Evolutionary conservation across 73 alveolate genomes (phyloP).

Genomic region (Tetrahymena elliotti): DNA sequence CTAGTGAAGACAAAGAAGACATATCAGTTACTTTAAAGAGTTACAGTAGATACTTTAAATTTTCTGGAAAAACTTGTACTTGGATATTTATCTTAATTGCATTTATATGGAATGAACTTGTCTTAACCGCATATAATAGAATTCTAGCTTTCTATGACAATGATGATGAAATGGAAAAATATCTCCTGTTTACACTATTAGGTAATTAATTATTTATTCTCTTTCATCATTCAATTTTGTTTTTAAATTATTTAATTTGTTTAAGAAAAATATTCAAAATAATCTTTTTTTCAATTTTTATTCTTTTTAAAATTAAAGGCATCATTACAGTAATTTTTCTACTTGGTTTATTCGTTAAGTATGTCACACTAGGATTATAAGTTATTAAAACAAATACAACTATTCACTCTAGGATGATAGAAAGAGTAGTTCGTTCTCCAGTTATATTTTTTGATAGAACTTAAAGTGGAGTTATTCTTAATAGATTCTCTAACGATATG

Average conservation of each 20-base stretch:
- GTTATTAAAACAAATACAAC: not conserved
- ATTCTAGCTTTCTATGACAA: not conserved
- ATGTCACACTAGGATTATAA: not conserved
- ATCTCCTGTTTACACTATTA: not conserved
- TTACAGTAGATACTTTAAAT: not conserved
- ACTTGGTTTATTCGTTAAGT: not conserved
- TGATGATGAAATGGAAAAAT: not conserved
- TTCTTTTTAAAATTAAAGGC: not conserved
- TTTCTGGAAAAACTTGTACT: not conserved
- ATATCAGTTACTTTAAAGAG: not conserved
- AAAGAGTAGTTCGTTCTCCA: conserved; percentile 14
- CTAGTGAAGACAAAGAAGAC: not conserved
- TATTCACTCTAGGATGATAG: conserved; percentile 11
- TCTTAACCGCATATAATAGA: not conserved
- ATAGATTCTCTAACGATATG: conserved; percentile 50
- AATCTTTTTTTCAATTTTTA: not conserved
- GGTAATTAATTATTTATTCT: not conserved
- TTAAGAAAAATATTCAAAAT: too few species aligned
- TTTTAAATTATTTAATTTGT: too few species aligned
- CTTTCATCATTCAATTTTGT: not conserved
- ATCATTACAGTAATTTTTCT: not conserved
- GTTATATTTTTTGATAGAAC: conserved; percentile 41
- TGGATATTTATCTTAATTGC: not conserved
- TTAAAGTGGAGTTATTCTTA: conserved; percentile 42
- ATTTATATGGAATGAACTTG: not conserved